Percentiles rank a stretch among this genome's conserved stretches.
Evolutionary conservation across 495 filamentous ascomycete genomes (phyloP).

Genomic region (Parathielavia hyrcaniae): DNA sequence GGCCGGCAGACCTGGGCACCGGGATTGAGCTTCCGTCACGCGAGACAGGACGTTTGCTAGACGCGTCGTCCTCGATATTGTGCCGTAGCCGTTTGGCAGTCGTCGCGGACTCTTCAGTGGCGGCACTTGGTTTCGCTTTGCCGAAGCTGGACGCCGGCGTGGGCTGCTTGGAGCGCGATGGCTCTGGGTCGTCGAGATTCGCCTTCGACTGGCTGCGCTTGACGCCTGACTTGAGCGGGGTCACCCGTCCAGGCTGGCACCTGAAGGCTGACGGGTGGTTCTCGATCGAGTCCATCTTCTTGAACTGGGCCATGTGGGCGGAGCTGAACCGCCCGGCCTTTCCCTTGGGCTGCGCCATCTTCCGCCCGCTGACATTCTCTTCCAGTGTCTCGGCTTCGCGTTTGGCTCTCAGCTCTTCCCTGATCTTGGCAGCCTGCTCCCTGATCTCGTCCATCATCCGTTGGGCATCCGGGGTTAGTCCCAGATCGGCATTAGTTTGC

Average conservation of each 20-base stretch:
- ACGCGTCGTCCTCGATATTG: slow-evolving; percentile 51
- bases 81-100: slow-evolving; percentile 62
- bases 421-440: slow-evolving; percentile 61
- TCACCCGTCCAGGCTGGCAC: slow-evolving; percentile 52
- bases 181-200: slow-evolving; percentile 54
- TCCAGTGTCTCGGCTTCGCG: slow-evolving; percentile 41
- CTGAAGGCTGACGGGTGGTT: slow-evolving; percentile 76
- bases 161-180: slow-evolving; percentile 35
- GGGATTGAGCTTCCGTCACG: slow-evolving; percentile 44
- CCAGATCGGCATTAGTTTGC: slow-evolving; percentile 38
- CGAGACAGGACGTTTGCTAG: slow-evolving; percentile 47
- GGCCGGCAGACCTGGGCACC: slow-evolving; percentile 38
- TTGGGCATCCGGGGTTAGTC: slow-evolving; percentile 66
- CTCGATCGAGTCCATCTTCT: slow-evolving; percentile 94
- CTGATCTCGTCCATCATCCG: slow-evolving; percentile 72
- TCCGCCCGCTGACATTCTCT: slow-evolving; percentile 47
- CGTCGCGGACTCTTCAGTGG: slow-evolving; percentile 30
- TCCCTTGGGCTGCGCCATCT: slow-evolving; percentile 71
- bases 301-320: slow-evolving; percentile 78
- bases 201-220: slow-evolving; percentile 55
- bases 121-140: slow-evolving; percentile 26
- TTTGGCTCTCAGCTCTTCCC: slow-evolving; percentile 54
- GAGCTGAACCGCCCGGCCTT: slow-evolving; percentile 72
- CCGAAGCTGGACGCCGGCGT: slow-evolving; percentile 32
- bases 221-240: slow-evolving; percentile 47